These are phyloP conservation scores for Aspergillus arachidicola DNA, from an alignment of 2,329 filamentous ascomycete species.

Conservation along the genomic window DNA sequence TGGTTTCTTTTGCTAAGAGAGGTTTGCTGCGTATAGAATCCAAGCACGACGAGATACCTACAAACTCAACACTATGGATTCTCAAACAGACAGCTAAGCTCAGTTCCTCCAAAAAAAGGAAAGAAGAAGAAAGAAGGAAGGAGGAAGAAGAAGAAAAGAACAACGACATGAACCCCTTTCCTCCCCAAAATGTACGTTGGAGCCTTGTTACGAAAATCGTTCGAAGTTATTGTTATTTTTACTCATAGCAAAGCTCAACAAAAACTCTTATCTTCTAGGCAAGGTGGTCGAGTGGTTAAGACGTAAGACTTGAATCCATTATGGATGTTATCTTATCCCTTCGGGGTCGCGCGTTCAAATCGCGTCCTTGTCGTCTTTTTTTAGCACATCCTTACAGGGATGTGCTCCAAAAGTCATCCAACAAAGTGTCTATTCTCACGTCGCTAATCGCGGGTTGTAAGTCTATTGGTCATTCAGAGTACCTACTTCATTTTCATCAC, in stretches of 20 bases:
- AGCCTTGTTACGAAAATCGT: background rate
- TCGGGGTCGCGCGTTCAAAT: constrained; percentile 9
- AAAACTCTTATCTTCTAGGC: background rate
- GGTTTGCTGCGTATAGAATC: background rate
- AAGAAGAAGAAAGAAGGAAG: background rate
- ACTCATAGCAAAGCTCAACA: too few relatives aligned
- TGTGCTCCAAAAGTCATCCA: too few relatives aligned
- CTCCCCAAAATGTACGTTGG: background rate
- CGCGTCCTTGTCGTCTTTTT: constrained; percentile 3
- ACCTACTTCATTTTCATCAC: too few relatives aligned
- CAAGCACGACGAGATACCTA: background rate
- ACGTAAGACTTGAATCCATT: background rate
- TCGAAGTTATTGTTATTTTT: too few relatives aligned
- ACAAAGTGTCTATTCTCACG: too few relatives aligned
- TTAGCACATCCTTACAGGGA: too few relatives aligned
- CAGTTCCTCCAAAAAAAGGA: background rate
- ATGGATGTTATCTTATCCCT: constrained; percentile 8
- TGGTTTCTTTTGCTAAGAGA: background rate
- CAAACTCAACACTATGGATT: background rate
- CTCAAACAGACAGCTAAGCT: background rate
- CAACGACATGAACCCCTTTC: background rate
- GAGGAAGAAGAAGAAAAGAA: background rate
- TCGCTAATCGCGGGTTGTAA: too few relatives aligned
- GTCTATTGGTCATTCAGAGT: too few relatives aligned
- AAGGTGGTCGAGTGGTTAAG: constrained; percentile 1